Evolutionary conservation across 176 grass and related monocot genomes (phyloP), one percentile per base, ranked within the genome.

Genomic region (Elaeis guineensis): DNA sequence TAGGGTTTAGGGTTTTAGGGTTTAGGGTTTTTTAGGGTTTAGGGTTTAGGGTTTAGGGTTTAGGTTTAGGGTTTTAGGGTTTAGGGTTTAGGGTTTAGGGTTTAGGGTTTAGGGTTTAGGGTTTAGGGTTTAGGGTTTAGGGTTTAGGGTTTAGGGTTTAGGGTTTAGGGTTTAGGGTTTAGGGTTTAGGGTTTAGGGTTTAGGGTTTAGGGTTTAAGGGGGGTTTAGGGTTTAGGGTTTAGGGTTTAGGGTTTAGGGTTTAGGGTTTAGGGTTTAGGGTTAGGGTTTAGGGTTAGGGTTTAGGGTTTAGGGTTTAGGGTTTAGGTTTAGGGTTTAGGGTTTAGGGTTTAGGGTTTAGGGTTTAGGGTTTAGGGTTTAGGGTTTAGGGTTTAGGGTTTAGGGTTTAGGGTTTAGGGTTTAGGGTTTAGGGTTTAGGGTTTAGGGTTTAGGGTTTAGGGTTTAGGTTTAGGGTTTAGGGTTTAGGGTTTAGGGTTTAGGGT

Each of bases 111-210:
- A 64, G 35, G 35, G 61, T 64, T 64, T 64, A 64, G 18, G 35
- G 61, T 64, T 64, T 64, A 64, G 18, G 35, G 61, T 64, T 64
- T 64, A 50, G 18, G 30, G 12, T 64, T 64, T 17, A 48, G 35
- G 61, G 25, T 64, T 64, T 32, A 64, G 35, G 61, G 61, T 64
- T 64, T 64, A 64, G 18, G 35, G 61, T 64, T 64, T 64, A 50
- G 35, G 35, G 61, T 64, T 64, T 64, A 64, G 35, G 35, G 35
- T 49, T 64, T 64, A 50, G 35, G 35, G 61, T 64, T 64, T 64
- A 64, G 35, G 35, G 26, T 64, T 64, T 49, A 64, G 18, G 35
- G 61, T 64, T 64, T 64, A 32, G 59, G 59, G 59, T 62, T 64
- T 64, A 64, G 35, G 35, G 30, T 49, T 64, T 64, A 49, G 17